A percentile compares a stretch with the other conserved stretches of the same genome.
Conservation (phyloP, 2,329 filamentous ascomycete genomes). For the Aspergillus neotritici region DNA sequence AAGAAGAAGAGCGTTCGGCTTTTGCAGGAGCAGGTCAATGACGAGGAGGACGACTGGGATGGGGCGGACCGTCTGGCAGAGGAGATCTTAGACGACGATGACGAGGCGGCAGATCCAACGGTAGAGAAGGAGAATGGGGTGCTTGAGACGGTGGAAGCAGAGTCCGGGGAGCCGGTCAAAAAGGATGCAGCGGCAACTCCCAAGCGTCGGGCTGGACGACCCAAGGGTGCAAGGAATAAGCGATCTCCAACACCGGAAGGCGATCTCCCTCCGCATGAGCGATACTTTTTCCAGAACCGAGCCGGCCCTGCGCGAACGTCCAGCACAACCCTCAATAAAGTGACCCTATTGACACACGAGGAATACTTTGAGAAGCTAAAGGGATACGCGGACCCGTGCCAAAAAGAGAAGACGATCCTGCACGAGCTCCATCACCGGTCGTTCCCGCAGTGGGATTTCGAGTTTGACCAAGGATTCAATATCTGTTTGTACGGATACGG, state of each 20-base stretch:
- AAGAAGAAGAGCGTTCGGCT: constrained; percentile 75
- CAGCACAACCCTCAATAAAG: constrained; percentile 70
- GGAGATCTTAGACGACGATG: constrained; percentile 56
- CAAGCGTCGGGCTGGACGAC: constrained; percentile 51
- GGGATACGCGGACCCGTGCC: constrained; percentile 62
- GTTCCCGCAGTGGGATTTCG: constrained; percentile 89
- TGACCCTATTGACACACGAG: constrained; percentile 78
- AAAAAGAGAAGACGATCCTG: constrained; percentile 63
- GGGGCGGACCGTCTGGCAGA: constrained; percentile 63
- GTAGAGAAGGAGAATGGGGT: constrained; percentile 20
- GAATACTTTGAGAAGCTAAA: constrained; percentile 74
- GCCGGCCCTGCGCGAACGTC: constrained; percentile 78
- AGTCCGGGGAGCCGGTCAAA: constrained; percentile 32
- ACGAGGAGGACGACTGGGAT: constrained; percentile 59
- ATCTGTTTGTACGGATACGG: constrained; percentile 90
- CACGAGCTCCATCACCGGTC: constrained; percentile 70
- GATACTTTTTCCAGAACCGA: constrained; percentile 90
- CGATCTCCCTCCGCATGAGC: constrained; percentile 78
- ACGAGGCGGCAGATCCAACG: constrained; percentile 22
- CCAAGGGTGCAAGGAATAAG: constrained; percentile 53
- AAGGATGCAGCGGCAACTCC: constrained; percentile 46
- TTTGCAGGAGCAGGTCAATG: constrained; percentile 59
- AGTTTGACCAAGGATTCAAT: constrained; percentile 79
- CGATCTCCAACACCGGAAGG: constrained; percentile 73
- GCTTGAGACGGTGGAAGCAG: constrained; percentile 29